Percentiles rank a stretch among this genome's conserved stretches.
Evolutionary conservation across 1,139 yeast genomes (phyloP).

Genomic region (Lodderomyces orthopsilosis): DNA sequence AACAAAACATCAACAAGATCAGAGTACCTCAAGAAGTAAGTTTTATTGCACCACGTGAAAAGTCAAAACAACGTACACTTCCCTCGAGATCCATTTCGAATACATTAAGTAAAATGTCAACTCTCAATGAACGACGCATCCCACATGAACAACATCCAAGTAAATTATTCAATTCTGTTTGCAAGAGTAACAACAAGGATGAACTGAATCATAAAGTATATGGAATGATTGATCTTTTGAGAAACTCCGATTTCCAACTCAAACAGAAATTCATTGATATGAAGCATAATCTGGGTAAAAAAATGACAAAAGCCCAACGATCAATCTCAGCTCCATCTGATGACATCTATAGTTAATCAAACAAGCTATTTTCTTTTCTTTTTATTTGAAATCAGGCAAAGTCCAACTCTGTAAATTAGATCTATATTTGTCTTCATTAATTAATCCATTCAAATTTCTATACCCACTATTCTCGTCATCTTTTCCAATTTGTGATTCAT

Average conservation of each 20-base stretch:
- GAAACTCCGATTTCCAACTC: slow-evolving; percentile 12
- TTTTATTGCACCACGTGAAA: neutral
- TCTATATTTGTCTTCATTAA: slow-evolving; percentile 39
- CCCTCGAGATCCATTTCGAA: neutral
- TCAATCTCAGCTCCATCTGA: slow-evolving; percentile 5
- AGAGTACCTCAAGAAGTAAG: neutral
- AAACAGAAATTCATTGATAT: slow-evolving; percentile 13
- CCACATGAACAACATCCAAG: neutral
- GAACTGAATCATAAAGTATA: slow-evolving; percentile 11
- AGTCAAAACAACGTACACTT: neutral
- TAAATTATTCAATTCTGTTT: neutral
- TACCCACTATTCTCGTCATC: slow-evolving; percentile 41
- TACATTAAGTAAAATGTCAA: neutral
- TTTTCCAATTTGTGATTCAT: slow-evolving; percentile 9
- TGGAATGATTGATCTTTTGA: slow-evolving; percentile 14
- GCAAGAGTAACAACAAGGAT: slow-evolving; percentile 4
- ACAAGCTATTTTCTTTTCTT: neutral
- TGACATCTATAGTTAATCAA: slow-evolving; percentile 3
- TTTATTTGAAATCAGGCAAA: neutral
- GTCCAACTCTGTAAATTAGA: slow-evolving; percentile 49
- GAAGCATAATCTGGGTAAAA: slow-evolving; percentile 8
- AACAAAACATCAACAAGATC: neutral
- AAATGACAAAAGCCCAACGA: slow-evolving; percentile 5
- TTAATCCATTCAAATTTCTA: slow-evolving; percentile 45
- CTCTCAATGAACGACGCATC: neutral